These are phyloP conservation scores for Aspergillus avenaceus DNA, from an alignment of 495 filamentous ascomycete genomes.

Conservation along the genomic window DNA sequence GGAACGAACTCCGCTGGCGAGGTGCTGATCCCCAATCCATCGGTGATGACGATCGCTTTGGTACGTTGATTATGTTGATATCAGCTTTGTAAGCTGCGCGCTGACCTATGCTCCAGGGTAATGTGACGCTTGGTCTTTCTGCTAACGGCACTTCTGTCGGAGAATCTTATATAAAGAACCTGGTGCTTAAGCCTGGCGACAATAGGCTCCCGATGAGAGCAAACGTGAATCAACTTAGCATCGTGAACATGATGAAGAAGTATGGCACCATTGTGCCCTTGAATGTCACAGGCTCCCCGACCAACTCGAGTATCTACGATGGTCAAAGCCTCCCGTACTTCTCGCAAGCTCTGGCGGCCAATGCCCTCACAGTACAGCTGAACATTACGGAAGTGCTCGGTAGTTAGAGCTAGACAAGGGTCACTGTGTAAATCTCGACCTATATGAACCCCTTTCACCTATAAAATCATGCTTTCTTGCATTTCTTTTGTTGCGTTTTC, in stretches of 20 bases:
- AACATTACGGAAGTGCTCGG: conserved; percentile 37
- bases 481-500: neutral
- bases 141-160: conserved; percentile 50
- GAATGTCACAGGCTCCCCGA: conserved; percentile 41
- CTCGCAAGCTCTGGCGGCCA: conserved; percentile 42
- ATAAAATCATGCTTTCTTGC: too few species aligned
- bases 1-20: conserved; percentile 62
- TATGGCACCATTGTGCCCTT: conserved; percentile 59
- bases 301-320: conserved; percentile 50
- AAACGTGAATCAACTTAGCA: conserved; percentile 43
- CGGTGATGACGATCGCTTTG: conserved; percentile 59
- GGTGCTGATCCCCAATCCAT: conserved; percentile 66
- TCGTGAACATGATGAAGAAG: conserved; percentile 41
- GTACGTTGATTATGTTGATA: conserved; percentile 31
- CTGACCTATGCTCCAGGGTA: conserved; percentile 44
- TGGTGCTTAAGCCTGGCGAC: conserved; percentile 56
- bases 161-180: conserved; percentile 49
- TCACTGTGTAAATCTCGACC: neutral
- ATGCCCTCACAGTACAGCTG: conserved; percentile 35
- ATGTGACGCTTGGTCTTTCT: conserved; percentile 58
- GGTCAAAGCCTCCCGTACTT: conserved; percentile 61
- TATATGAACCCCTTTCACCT: neutral
- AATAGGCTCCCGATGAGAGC: conserved; percentile 55
- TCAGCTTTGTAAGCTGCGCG: conserved; percentile 13
- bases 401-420: neutral